Conservation (phyloP, 352 stramenopile genomes). For the Phytophthora uliginosa region DNA sequence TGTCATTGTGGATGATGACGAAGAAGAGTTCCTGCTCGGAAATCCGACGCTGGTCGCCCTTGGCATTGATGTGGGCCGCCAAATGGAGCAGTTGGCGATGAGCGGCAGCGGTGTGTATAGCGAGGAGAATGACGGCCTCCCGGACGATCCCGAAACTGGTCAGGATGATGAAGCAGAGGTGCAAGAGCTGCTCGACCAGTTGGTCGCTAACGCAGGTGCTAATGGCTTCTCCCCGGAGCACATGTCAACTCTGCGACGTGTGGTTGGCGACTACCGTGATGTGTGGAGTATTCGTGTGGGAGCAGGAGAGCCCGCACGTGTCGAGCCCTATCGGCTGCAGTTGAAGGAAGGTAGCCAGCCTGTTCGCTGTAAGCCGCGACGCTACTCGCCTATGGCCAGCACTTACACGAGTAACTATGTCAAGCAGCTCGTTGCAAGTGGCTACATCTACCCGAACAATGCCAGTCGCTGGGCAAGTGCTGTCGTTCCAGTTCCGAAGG, state of each 20-base stretch:
- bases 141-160: background rate
- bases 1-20: background rate
- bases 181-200: background rate
- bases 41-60: background rate
- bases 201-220: background rate
- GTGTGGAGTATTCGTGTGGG: background rate
- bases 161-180: background rate
- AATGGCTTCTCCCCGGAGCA: background rate
- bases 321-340: background rate
- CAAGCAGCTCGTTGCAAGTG: too few species aligned
- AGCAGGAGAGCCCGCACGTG: background rate
- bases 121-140: background rate
- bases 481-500: too few species aligned
- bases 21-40: background rate
- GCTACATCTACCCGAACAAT: too few species aligned
- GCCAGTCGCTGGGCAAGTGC: too few species aligned
- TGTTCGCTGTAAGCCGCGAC: background rate
- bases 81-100: background rate
- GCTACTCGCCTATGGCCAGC: background rate
- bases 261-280: background rate
- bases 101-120: background rate
- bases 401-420: too few species aligned
- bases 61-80: background rate
- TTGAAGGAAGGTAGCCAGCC: background rate
- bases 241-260: background rate